A percentile compares a stretch with the other conserved stretches of the same genome.
phyloP scores from a whole-genome alignment of 2,329 filamentous ascomycete genomes.

The Fonsecaea erecta region DNA sequence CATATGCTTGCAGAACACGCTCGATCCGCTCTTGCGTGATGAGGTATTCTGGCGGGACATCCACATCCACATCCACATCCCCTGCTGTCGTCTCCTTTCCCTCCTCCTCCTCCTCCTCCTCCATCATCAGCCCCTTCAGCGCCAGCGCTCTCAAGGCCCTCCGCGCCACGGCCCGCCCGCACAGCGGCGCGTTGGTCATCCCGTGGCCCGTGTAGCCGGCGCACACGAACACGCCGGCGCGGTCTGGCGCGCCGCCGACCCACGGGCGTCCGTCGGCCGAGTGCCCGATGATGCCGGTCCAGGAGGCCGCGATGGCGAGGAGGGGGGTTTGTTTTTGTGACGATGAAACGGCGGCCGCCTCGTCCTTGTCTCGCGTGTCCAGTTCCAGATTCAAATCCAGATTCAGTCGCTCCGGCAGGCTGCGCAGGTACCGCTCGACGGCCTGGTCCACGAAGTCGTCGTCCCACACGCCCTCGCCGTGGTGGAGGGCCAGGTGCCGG shows the following conservation, averaged over 20 bases:
- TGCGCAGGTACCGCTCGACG: slow-evolving; percentile 49
- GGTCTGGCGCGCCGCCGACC: slow-evolving; percentile 56
- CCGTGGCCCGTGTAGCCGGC: slow-evolving; percentile 70
- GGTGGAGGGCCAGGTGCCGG: slow-evolving; percentile 45
- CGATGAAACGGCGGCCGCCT: too few relatives aligned
- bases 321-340: neutral
- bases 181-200: slow-evolving; percentile 56
- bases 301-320: slow-evolving; percentile 38
- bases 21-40: neutral
- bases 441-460: slow-evolving; percentile 57
- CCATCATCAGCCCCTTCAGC: too few relatives aligned
- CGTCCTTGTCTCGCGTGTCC: neutral
- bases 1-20: neutral
- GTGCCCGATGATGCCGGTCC: slow-evolving; percentile 59
- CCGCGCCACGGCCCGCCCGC: slow-evolving; percentile 32
- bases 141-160: slow-evolving; percentile 13
- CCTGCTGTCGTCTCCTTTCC: neutral
- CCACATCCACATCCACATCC: neutral
- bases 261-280: slow-evolving; percentile 58
- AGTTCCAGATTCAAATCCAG: slow-evolving; percentile 26
- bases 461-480: slow-evolving; percentile 53
- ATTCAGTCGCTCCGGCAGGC: slow-evolving; percentile 47
- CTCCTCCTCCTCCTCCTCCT: neutral
- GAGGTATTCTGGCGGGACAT: neutral
- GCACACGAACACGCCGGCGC: slow-evolving; percentile 58